Evolutionary conservation across 441 rosid genomes (phyloP).

Genomic region (Pelargonium fulgidum): DNA sequence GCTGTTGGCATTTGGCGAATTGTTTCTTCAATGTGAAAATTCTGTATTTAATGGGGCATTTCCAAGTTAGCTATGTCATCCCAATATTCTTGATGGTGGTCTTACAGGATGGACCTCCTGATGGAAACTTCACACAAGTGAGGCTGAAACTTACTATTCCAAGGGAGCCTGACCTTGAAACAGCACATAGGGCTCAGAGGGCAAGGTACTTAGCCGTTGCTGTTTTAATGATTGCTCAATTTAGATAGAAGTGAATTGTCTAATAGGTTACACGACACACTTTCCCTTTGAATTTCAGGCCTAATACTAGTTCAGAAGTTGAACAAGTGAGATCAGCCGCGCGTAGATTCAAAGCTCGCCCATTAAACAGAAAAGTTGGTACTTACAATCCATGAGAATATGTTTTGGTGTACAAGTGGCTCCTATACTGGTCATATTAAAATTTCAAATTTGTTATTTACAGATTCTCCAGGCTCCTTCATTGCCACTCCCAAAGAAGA

Average conservation of each 20-base stretch:
- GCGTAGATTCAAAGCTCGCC: conserved; percentile 77
- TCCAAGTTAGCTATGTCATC: neutral
- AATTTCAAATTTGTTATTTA: conserved; percentile 21
- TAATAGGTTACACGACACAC: conserved; percentile 11
- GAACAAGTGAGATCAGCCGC: conserved; percentile 33
- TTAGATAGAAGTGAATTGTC: neutral
- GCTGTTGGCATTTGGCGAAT: neutral
- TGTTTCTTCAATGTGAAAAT: too few species aligned
- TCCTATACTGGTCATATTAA: conserved; percentile 13
- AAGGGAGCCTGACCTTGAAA: conserved; percentile 83
- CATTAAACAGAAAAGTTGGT: conserved; percentile 79
- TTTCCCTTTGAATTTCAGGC: conserved; percentile 43
- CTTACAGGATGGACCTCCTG: conserved; percentile 47
- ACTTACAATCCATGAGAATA: conserved; percentile 13
- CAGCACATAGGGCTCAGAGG: conserved; percentile 76
- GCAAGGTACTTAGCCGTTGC: conserved; percentile 40
- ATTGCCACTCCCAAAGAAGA: conserved; percentile 61
- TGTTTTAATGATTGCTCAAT: conserved; percentile 8
- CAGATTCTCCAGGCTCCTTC: conserved; percentile 86
- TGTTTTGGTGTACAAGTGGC: conserved; percentile 4
- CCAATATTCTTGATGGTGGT: conserved; percentile 19
- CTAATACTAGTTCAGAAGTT: conserved; percentile 39
- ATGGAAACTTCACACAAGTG: conserved; percentile 29
- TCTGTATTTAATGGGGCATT: neutral
- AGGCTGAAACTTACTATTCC: conserved; percentile 74